Conservation (phyloP, 768 basidiomycete genomes). For the Trametes punicea region DNA sequence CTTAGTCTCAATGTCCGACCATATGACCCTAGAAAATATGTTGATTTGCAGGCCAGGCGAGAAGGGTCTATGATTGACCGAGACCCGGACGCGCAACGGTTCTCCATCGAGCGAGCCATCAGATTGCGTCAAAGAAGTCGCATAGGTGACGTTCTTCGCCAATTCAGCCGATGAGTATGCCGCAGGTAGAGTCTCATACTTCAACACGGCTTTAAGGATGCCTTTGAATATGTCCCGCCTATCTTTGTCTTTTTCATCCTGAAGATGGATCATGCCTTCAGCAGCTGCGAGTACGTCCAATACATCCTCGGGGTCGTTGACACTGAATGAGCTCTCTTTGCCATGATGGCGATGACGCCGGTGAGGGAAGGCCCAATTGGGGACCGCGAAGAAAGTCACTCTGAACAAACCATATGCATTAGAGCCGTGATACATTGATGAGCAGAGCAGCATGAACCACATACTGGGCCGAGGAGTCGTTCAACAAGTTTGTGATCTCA, state of each 20-base stretch:
- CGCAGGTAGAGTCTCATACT: slow-evolving; percentile 54
- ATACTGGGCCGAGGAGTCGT: slow-evolving; percentile 38
- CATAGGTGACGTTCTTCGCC: slow-evolving; percentile 51
- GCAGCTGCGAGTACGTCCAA: slow-evolving; percentile 30
- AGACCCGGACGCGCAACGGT: slow-evolving; percentile 43
- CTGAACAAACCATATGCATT: slow-evolving; percentile 28
- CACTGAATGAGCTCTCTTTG: slow-evolving; percentile 1
- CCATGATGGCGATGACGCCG: slow-evolving; percentile 19
- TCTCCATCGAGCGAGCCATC: slow-evolving; percentile 43
- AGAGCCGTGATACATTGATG: background rate
- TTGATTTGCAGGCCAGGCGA: slow-evolving; percentile 37
- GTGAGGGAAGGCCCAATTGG: slow-evolving; percentile 41
- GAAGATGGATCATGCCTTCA: slow-evolving; percentile 30
- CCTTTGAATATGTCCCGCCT: slow-evolving; percentile 46
- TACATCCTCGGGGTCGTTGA: slow-evolving; percentile 4
- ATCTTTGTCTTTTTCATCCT: slow-evolving; percentile 38
- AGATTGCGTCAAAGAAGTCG: slow-evolving; percentile 42
- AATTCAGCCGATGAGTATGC: slow-evolving; percentile 38
- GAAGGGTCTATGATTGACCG: slow-evolving; percentile 32
- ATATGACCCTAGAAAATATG: slow-evolving; percentile 42
- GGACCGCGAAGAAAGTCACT: slow-evolving; percentile 54
- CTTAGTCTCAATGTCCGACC: slow-evolving; percentile 38
- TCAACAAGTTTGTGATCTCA: slow-evolving; percentile 36
- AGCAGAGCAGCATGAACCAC: slow-evolving; percentile 1
- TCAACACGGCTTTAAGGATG: slow-evolving; percentile 50